Evolutionary conservation across 192 early-diverging fungal species (phyloP).

Genomic region (Fimicolochytrium jonesii): DNA sequence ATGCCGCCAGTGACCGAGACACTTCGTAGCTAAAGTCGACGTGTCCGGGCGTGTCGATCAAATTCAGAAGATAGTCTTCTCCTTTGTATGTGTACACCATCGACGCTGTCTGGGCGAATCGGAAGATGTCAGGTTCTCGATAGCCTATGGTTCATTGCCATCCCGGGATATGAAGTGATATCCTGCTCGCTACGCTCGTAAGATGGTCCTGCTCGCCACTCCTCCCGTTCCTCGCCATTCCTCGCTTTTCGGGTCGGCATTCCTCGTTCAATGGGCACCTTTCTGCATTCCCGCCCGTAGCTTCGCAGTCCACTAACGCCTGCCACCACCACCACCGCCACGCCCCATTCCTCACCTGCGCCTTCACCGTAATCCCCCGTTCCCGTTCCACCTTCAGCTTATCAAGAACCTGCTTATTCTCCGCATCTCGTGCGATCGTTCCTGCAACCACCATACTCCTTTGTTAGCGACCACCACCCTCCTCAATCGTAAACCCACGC

Average conservation of each 20-base stretch:
- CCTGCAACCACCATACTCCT: conserved; percentile 15
- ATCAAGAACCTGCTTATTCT: conserved; percentile 89
- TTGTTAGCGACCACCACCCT: neutral
- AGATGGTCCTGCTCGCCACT: too few relatives aligned
- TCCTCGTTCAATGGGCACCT: too few relatives aligned
- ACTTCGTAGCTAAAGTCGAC: conserved; percentile 98
- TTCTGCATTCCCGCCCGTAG: too few relatives aligned
- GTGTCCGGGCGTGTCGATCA: conserved; percentile 91
- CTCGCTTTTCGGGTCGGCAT: too few relatives aligned
- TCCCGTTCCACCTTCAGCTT: conserved; percentile 95
- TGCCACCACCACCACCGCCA: too few relatives aligned
- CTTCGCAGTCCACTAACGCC: too few relatives aligned
- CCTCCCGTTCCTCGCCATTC: too few relatives aligned
- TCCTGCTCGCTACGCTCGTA: too few relatives aligned
- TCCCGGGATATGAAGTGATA: too few relatives aligned
- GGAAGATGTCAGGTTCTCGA: too few relatives aligned
- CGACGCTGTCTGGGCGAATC: conserved; percentile 75
- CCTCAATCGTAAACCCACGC: neutral
- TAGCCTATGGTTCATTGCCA: too few relatives aligned
- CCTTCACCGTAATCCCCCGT: conserved; percentile 97
- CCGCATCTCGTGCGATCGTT: conserved; percentile 66
- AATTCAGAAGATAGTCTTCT: conserved; percentile 80
- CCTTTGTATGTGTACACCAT: conserved; percentile 87
- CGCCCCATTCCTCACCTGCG: too few relatives aligned
- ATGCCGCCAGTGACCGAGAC: conserved; percentile 85